Evolutionary conservation across 2,329 filamentous ascomycete species (phyloP), one percentile per base, ranked within the genome.

Genomic region (Knoxdaviesia capensis): DNA sequence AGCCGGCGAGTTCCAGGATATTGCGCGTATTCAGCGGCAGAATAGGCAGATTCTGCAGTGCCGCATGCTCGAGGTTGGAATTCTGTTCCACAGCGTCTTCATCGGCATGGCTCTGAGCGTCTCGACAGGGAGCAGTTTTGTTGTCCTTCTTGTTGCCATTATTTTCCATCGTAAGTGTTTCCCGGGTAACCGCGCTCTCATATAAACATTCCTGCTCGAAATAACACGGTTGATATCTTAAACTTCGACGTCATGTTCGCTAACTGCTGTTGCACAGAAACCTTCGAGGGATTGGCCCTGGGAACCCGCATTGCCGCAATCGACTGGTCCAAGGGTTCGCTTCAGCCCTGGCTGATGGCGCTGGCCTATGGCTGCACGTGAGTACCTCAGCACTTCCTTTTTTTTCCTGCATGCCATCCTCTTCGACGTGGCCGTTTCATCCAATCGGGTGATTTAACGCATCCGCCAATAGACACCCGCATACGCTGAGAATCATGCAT

Each of bases 101-200:
- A 87, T 88, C 49, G 82, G 82, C 46, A 86, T 87, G 79, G 80
- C 82, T 4, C 66, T 88, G 36, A 83, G 78, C 32, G 81, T 88
- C 6, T 77, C 81, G 3, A 80, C 79, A 1, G 81, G 81, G 1
- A 75, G 77, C 6, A 72, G 78, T 5, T 88, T 88, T 51, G 66
- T 83, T 42, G 76, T 87, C n/a, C 74, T 88, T 44, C 66, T 87
- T 1, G 68, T 86, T 39, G 82, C 82, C 41, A 85, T 88, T 50
- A 69, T 71, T 41, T 87, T 87, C 56, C 82, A 88, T 52, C 80
- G 56, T 59, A 50, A 47, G 57, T 50, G 1, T 28, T 30, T 8
- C 5, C 29, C 7, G 30, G 11, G 6, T 31, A 41, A 20, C 7
- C 30, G 3, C 20, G n/a, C 4, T 4, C 5, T 10, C 36, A 7